phyloP scores from a whole-genome alignment of 345 rosid species.

The Rubroshorea leprosula region DNA sequence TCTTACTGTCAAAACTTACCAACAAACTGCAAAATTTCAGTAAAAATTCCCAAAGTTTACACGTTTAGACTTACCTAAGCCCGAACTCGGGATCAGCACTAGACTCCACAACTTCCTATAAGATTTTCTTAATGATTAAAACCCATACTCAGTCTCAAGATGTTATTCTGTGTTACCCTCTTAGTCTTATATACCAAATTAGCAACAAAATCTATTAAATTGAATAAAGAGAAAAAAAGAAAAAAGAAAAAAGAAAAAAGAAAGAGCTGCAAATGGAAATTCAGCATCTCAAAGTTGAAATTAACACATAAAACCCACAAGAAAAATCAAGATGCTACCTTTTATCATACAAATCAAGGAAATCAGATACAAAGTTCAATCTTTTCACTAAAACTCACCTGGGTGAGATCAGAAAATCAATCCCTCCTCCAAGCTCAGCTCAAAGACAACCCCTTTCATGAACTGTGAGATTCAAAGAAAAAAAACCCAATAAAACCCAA shows the following conservation, averaged over 20 bases:
- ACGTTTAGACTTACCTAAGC: neutral
- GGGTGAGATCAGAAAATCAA: neutral
- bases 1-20: neutral
- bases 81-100: neutral
- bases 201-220: too few relatives aligned
- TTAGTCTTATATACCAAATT: too few relatives aligned
- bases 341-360: too few relatives aligned
- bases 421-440: neutral
- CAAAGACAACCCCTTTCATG: neutral
- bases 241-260: too few relatives aligned
- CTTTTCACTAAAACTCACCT: neutral
- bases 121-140: too few relatives aligned
- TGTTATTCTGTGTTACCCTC: too few relatives aligned
- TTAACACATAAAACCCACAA: neutral
- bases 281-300: neutral
- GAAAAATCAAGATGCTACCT: neutral
- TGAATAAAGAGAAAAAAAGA: too few relatives aligned
- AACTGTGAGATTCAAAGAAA: neutral
- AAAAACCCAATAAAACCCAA: neutral
- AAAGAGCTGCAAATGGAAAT: neutral
- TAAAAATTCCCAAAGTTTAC: neutral
- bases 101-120: neutral
- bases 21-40: neutral
- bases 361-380: neutral
- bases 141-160: too few relatives aligned